phyloP scores from a whole-genome alignment of 1,284 basidiomycete genomes.

The Malassezia sp. region DNA sequence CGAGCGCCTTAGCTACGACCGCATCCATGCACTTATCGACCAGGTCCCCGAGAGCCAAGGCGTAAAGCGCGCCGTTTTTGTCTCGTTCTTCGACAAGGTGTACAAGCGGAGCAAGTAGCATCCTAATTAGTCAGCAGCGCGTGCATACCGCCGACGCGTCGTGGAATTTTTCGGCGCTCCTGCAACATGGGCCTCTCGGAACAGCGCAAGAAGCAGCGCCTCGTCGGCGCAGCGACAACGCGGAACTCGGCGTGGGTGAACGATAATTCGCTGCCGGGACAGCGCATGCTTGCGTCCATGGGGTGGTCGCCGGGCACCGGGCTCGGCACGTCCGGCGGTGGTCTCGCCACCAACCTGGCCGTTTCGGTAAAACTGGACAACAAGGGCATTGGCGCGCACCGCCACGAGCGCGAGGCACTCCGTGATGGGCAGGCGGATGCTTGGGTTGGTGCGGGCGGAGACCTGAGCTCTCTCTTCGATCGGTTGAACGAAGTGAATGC shows the following conservation, averaged over 20 bases:
- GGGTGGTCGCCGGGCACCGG: conserved; percentile 41
- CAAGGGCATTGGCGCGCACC: conserved; percentile 41
- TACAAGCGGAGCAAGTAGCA: conserved; percentile 56
- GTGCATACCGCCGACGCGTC: neutral
- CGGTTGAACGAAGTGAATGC: conserved; percentile 37
- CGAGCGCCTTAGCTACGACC: conserved; percentile 63
- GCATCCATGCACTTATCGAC: conserved; percentile 39
- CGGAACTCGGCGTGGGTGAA: conserved; percentile 39
- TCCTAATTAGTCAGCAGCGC: neutral
- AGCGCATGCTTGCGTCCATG: conserved; percentile 44
- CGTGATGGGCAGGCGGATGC: conserved; percentile 27
- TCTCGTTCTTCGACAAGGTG: conserved; percentile 75
- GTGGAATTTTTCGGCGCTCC: conserved; percentile 4
- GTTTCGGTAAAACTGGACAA: conserved; percentile 44
- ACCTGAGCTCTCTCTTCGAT: conserved; percentile 42
- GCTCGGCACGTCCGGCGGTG: conserved; percentile 30
- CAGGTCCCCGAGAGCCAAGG: conserved; percentile 47
- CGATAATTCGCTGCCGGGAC: conserved; percentile 39
- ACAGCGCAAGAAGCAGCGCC: conserved; percentile 36
- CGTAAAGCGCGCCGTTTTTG: conserved; percentile 70
- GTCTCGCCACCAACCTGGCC: conserved; percentile 34
- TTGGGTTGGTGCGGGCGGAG: conserved; percentile 41
- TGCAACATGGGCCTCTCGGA: conserved; percentile 37
- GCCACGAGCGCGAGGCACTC: conserved; percentile 39
- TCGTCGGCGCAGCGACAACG: conserved; percentile 34